Evolutionary conservation across 768 basidiomycete species (phyloP).

Genomic region (Leccinum broughii): DNA sequence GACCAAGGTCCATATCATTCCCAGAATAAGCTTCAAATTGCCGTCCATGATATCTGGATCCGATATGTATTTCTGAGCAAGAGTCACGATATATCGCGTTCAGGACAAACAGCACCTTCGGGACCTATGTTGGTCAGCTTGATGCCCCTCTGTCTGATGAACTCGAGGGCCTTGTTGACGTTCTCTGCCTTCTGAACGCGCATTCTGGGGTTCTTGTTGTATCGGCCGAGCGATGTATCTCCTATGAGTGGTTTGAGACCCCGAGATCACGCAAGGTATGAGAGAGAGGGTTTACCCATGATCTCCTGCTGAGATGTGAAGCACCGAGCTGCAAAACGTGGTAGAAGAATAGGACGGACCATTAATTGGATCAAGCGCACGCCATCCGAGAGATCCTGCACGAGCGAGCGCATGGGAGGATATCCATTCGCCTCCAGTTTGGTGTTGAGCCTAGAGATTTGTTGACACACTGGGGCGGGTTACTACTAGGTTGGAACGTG

Average conservation of each 20-base stretch:
- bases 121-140: conserved; percentile 98
- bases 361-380: conserved; percentile 94
- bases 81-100: neutral
- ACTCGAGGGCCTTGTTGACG: conserved; percentile 94
- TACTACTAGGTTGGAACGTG: too few species aligned
- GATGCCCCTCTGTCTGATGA: conserved; percentile 91
- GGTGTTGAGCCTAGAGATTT: conserved; percentile 81
- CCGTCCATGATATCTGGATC: conserved; percentile 94
- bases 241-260: conserved; percentile 44
- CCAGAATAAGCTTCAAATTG: conserved; percentile 97
- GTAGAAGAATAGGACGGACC: conserved; percentile 45
- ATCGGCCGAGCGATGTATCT: conserved; percentile 90
- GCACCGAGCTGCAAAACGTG: neutral
- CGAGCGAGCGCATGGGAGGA: conserved; percentile 86
- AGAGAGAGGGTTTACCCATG: conserved; percentile 63
- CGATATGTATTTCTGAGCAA: conserved; percentile 4
- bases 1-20: conserved; percentile 99
- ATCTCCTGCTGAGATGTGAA: conserved; percentile 70
- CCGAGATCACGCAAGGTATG: conserved; percentile 7
- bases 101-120: conserved; percentile 58
- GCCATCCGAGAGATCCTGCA: conserved; percentile 91
- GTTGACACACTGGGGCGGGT: too few species aligned
- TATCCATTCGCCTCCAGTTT: conserved; percentile 86
- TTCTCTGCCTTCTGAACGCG: conserved; percentile 98
- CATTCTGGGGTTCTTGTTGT: conserved; percentile 87